Conservation (phyloP, 768 basidiomycete species). For the Suillus fuscotomentosus region DNA sequence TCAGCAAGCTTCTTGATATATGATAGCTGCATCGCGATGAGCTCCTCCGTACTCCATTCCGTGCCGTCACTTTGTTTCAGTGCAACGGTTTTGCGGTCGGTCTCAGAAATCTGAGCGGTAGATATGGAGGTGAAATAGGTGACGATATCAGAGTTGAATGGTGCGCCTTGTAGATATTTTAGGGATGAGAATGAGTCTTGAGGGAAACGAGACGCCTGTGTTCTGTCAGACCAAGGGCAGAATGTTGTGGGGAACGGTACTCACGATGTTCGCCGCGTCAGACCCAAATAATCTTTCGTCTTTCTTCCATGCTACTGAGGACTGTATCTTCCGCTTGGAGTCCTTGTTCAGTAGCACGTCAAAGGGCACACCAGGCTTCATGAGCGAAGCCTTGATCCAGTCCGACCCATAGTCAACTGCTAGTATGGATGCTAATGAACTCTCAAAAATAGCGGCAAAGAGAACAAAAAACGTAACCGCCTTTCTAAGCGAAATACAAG, state of each 20-base stretch:
- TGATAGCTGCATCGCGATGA: constrained; percentile 90
- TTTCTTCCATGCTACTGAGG: constrained; percentile 89
- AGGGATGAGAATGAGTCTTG: constrained; percentile 81
- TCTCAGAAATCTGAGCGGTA: constrained; percentile 49
- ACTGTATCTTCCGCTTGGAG: constrained; percentile 93
- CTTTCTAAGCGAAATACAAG: constrained; percentile 24
- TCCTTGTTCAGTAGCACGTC: constrained; percentile 96
- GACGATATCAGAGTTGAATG: constrained; percentile 55
- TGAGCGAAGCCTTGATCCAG: constrained; percentile 94
- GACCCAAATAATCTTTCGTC: constrained; percentile 86
- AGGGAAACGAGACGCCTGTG: constrained; percentile 89
- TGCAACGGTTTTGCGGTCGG: constrained; percentile 58
- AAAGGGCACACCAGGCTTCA: constrained; percentile 93
- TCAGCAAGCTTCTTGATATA: constrained; percentile 92
- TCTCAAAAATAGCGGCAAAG: constrained; percentile 22
- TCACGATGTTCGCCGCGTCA: constrained; percentile 85
- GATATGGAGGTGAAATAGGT: constrained; percentile 60
- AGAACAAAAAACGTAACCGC: constrained; percentile 23
- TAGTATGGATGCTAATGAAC: constrained; percentile 72
- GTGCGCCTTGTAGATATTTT: constrained; percentile 79
- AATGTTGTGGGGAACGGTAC: constrained; percentile 29
- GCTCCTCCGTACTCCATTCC: constrained; percentile 84
- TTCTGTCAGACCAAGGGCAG: constrained; percentile 4
- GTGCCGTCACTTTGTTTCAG: constrained; percentile 60
- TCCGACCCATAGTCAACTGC: constrained; percentile 99